Conservation (phyloP, 1,139 yeast species). For the Sugiyamaella pinicola region DNA sequence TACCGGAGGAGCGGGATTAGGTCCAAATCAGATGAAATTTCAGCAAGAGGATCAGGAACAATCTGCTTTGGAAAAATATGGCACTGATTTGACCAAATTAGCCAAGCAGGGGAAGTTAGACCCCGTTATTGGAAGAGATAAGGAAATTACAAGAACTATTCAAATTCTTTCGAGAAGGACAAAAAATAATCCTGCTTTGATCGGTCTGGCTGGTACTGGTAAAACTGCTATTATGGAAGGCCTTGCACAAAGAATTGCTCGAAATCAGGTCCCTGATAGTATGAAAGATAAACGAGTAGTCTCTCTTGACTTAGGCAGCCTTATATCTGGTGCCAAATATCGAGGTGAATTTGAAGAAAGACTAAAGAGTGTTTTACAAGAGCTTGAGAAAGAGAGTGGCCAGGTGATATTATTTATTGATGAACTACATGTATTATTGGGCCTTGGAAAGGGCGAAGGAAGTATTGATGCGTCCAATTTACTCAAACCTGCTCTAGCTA, state of each 20-base stretch:
- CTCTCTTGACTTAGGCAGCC: slow-evolving; percentile 82
- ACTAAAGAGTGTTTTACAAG: slow-evolving; percentile 78
- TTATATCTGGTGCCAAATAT: slow-evolving; percentile 92
- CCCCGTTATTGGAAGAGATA: slow-evolving; percentile 96
- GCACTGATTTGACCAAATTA: slow-evolving; percentile 82
- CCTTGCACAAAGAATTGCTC: slow-evolving; percentile 85
- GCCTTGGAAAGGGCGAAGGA: slow-evolving; percentile 94
- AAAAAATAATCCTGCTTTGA: slow-evolving; percentile 89
- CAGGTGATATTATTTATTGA: slow-evolving; percentile 83
- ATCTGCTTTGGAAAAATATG: slow-evolving; percentile 79
- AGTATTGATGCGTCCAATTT: slow-evolving; percentile 94
- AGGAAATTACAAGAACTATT: slow-evolving; percentile 87
- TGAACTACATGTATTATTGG: slow-evolving; percentile 87
- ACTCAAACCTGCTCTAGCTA: slow-evolving; percentile 89
- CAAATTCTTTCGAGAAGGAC: slow-evolving; percentile 91
- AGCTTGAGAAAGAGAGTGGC: slow-evolving; percentile 81
- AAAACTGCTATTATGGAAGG: slow-evolving; percentile 97
- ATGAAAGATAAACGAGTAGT: slow-evolving; percentile 83
- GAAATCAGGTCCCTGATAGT: slow-evolving; percentile 92
- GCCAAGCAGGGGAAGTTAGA: slow-evolving; percentile 91
- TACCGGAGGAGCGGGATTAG: slow-evolving; percentile 12
- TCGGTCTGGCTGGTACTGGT: slow-evolving; percentile 98
- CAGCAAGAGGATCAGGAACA: slow-evolving; percentile 51
- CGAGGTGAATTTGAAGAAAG: slow-evolving; percentile 96
- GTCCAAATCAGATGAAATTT: slow-evolving; percentile 23